Percentiles rank a stretch among this genome's conserved stretches.
Conservation (phyloP, 768 basidiomycete genomes). For the Mycena albidolilacea region DNA sequence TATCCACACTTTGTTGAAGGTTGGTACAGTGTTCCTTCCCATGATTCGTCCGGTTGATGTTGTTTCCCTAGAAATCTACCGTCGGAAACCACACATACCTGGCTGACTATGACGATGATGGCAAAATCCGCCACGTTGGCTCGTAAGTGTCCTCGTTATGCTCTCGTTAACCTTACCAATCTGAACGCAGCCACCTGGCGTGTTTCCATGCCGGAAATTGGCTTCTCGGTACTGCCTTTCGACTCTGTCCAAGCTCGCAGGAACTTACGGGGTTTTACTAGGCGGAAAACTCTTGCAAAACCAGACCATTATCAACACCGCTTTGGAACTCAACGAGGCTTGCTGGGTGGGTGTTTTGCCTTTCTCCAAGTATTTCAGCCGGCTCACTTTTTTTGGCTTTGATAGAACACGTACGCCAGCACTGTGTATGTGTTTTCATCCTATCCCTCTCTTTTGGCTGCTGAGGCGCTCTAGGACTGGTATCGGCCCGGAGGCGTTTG, state of each 20-base stretch:
- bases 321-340: conserved; percentile 73
- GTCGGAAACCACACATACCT: conserved; percentile 75
- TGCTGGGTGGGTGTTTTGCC: conserved; percentile 64
- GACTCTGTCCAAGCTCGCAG: background rate
- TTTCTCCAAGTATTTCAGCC: background rate
- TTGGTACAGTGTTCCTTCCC: conserved; percentile 43
- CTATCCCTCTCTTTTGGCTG: background rate
- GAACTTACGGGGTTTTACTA: background rate
- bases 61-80: conserved; percentile 66
- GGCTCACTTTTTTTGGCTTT: background rate
- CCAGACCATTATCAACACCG: conserved; percentile 75
- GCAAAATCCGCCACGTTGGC: conserved; percentile 69
- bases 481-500: conserved; percentile 83
- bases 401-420: conserved; percentile 77
- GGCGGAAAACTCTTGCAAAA: conserved; percentile 77
- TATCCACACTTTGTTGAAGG: conserved; percentile 70
- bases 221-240: background rate
- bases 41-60: background rate
- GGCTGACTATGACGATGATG: conserved; percentile 70
- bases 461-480: conserved; percentile 65
- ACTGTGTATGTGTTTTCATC: conserved; percentile 63
- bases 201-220: conserved; percentile 63
- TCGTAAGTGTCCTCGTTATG: conserved; percentile 50
- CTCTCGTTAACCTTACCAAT: background rate
- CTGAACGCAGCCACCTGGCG: conserved; percentile 64